A percentile compares a stretch with the other conserved stretches of the same genome.
phyloP scores from a whole-genome alignment of 1,284 basidiomycete species.

The Takashimella koratensis region DNA sequence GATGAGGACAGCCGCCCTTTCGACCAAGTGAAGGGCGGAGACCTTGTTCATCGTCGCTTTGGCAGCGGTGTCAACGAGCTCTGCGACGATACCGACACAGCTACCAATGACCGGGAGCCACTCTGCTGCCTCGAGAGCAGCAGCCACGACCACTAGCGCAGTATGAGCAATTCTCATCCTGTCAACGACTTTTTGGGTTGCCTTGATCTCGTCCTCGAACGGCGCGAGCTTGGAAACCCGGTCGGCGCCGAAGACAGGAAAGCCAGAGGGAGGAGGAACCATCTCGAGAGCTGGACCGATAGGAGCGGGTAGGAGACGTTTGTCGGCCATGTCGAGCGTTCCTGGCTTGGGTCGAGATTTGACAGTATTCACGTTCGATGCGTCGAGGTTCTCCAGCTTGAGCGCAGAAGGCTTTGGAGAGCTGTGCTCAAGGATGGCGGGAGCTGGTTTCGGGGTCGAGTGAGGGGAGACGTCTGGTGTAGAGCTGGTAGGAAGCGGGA shows the following conservation, averaged over 20 bases:
- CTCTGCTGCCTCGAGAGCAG: neutral
- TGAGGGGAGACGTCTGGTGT: neutral
- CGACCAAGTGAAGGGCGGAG: constrained; percentile 29
- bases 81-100: constrained; percentile 16
- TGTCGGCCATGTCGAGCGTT: too few relatives aligned
- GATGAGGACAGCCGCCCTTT: constrained; percentile 24
- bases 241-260: neutral
- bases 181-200: neutral
- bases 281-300: too few relatives aligned
- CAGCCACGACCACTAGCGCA: neutral
- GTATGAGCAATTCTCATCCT: neutral
- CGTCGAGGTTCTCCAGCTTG: too few relatives aligned
- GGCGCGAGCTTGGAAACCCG: neutral
- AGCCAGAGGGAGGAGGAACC: too few relatives aligned
- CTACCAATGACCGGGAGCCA: constrained; percentile 25
- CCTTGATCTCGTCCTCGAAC: neutral
- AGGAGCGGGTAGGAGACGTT: too few relatives aligned
- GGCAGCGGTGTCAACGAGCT: constrained; percentile 19
- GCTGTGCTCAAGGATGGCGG: too few relatives aligned
- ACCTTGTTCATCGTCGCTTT: constrained; percentile 20
- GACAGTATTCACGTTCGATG: too few relatives aligned
- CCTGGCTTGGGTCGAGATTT: too few relatives aligned
- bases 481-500: neutral
- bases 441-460: neutral
- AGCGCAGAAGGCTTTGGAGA: too few relatives aligned